Evolutionary conservation across 2,329 filamentous ascomycete species (phyloP).

Genomic region (Macroventuria anomochaeta): DNA sequence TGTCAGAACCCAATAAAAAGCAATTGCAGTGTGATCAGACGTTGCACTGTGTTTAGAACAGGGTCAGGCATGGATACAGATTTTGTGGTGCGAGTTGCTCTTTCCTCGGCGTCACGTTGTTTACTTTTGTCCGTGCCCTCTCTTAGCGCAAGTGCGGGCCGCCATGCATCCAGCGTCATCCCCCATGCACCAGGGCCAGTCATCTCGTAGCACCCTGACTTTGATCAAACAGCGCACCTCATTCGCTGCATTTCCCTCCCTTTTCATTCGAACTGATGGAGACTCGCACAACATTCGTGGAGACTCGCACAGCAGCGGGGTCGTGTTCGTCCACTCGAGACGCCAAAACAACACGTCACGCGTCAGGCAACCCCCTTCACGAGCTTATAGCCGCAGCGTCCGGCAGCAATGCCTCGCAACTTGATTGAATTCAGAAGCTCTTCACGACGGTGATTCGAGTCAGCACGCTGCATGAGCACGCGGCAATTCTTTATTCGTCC

Average conservation of each 20-base stretch:
- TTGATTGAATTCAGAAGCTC: conserved; percentile 1
- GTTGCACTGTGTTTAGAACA: conserved; percentile 5
- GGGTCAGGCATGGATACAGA: conserved; percentile 13
- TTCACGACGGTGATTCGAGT: conserved; percentile 21
- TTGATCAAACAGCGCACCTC: conserved; percentile 3
- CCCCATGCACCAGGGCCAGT: conserved; percentile 10
- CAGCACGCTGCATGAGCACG: conserved; percentile 42
- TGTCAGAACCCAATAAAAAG: conserved; percentile 20
- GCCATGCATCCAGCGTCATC: conserved; percentile 23
- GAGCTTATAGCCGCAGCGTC: conserved; percentile 15
- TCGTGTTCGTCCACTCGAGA: conserved; percentile 27
- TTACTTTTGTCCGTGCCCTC: conserved; percentile 14
- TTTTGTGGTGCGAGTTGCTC: conserved; percentile 17
- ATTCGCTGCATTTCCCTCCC: conserved; percentile 13
- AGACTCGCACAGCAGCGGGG: conserved; percentile 12
- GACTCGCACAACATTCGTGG: conserved; percentile 1
- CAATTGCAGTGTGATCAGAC: conserved; percentile 4
- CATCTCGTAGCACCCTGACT: conserved; percentile 8
- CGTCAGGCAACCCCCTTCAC: conserved; percentile 18
- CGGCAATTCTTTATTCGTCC: conserved; percentile 41
- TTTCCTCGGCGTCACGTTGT: conserved; percentile 13
- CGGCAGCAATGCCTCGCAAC: conserved; percentile 14
- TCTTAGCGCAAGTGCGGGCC: conserved; percentile 12
- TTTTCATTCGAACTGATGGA: conserved; percentile 8
- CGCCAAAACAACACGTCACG: conserved; percentile 31